Evolutionary conservation across 257 asterid species (phyloP), one percentile per base, ranked within the genome.

Genomic region (Petunia secreta): DNA sequence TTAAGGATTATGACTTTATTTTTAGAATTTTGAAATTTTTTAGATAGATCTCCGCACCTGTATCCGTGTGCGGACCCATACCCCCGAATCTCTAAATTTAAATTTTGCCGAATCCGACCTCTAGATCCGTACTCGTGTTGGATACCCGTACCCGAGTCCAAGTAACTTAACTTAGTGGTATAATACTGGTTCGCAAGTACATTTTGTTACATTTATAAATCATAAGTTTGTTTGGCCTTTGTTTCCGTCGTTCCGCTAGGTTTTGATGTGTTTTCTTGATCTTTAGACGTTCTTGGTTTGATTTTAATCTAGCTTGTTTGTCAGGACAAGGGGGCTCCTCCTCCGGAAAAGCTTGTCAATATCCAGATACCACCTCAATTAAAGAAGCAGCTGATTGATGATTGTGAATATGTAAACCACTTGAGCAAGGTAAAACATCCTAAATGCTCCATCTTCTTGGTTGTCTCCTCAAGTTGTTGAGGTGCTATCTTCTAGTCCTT

Each of bases 381-480:
- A 81, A 94, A 84, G 91, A 92, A 89, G 77, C 91, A 89, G 60
- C 88, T 94, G 37, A 78, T 89, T 68, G 88, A 88, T 83, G 98
- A 92, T 80, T 89, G 89, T 79, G 97, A 92, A 86, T 87, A 87
- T 76, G 80, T 90, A 80, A 87, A 87, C 78, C 92, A 91, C 54
- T 86, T 85, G 54, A 91, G 89, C 78, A 92, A 92, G 96, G 98
- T 92, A 85, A 79, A 59, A 54, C 44, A 75, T 75, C 76, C 75
- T 85, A 71, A 71, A 75, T 75, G 57, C 77, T 6, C 64, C 8
- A 63, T 34, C 71, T 66, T 9, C 81, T 59, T 66, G 38, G 9
- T n/a, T 5, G 53, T 82, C 79, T 69, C 38, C 73, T 14, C 62
- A 43, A 55, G 15, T 48, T 38, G 7, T 75, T n/a, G 53, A 39